phyloP scores from a whole-genome alignment of 2,329 filamentous ascomycete genomes.

The Pseudogymnoascus sp. region DNA sequence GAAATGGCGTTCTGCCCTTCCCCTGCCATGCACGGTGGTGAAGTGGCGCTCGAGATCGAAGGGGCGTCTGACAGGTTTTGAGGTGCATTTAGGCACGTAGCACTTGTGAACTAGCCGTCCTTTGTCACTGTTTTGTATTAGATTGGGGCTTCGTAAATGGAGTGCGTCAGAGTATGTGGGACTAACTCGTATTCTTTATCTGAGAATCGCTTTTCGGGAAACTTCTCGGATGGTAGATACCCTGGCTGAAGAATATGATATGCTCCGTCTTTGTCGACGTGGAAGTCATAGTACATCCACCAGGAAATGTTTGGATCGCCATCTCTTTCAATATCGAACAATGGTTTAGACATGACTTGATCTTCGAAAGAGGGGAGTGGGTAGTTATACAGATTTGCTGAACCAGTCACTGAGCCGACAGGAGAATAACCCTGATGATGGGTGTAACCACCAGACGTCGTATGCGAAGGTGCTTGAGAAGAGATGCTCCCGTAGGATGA shows the following conservation, averaged over 20 bases:
- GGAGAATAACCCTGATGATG: neutral
- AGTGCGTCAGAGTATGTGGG: neutral
- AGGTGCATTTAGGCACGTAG: neutral
- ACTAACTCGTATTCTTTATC: neutral
- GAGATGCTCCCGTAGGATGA: neutral
- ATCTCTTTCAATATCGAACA: slow-evolving; percentile 3
- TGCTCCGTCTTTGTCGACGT: slow-evolving; percentile 1
- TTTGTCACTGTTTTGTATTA: neutral
- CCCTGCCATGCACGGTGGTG: slow-evolving; percentile 25
- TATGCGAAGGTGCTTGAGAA: neutral
- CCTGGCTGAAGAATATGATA: slow-evolving; percentile 2
- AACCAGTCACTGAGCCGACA: neutral
- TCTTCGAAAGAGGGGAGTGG: neutral
- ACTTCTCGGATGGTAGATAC: slow-evolving; percentile 3
- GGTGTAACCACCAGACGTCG: neutral
- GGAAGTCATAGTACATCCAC: slow-evolving; percentile 10
- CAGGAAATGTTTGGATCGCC: slow-evolving; percentile 8
- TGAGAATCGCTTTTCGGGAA: neutral
- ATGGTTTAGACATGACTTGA: neutral
- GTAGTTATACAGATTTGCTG: neutral
- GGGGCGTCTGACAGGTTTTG: slow-evolving; percentile 21
- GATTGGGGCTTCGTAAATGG: neutral
- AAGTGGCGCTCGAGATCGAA: slow-evolving; percentile 34
- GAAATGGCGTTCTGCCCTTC: slow-evolving; percentile 16
- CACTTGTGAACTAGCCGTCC: neutral